These are phyloP conservation scores for Camillea tinctor DNA, from an alignment of 2,329 filamentous ascomycete genomes.

Conservation along the genomic window DNA sequence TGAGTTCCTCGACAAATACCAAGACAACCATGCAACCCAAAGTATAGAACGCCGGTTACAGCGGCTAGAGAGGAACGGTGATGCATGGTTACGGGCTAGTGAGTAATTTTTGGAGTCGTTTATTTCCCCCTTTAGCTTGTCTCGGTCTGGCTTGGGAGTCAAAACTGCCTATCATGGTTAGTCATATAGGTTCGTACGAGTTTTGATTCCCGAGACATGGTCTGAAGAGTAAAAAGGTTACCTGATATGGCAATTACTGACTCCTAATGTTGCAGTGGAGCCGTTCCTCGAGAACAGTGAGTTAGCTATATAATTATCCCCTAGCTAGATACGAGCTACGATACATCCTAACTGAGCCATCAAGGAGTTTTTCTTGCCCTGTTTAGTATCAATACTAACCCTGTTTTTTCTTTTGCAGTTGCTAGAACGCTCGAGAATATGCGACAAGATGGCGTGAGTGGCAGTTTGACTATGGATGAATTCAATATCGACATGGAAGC, in stretches of 20 bases:
- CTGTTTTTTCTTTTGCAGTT: constrained; percentile 4
- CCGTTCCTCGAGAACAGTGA: constrained; percentile 13
- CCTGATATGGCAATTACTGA: too few species aligned
- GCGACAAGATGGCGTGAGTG: constrained; percentile 4
- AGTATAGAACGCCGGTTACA: constrained; percentile 16
- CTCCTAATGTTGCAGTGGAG: too few species aligned
- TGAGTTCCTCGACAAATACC: neutral
- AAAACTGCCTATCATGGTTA: too few species aligned
- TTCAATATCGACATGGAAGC: constrained; percentile 20
- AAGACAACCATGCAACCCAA: constrained; percentile 11
- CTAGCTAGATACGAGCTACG: neutral
- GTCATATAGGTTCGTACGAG: too few species aligned
- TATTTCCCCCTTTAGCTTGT: too few species aligned
- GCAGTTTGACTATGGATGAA: constrained; percentile 17
- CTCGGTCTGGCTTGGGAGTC: too few species aligned
- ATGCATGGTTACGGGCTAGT: constrained; percentile 20
- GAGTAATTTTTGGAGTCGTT: too few species aligned
- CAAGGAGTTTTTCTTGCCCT: neutral
- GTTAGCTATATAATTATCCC: neutral
- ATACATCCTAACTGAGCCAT: neutral
- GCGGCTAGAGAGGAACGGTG: constrained; percentile 19
- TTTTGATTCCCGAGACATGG: too few species aligned
- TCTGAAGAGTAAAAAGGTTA: too few species aligned
- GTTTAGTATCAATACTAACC: neutral
- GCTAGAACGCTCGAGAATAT: constrained; percentile 19